Base-by-base conservation (phyloP, 371 early-diverging fungal genomes). In the Circinella minor region DNA sequence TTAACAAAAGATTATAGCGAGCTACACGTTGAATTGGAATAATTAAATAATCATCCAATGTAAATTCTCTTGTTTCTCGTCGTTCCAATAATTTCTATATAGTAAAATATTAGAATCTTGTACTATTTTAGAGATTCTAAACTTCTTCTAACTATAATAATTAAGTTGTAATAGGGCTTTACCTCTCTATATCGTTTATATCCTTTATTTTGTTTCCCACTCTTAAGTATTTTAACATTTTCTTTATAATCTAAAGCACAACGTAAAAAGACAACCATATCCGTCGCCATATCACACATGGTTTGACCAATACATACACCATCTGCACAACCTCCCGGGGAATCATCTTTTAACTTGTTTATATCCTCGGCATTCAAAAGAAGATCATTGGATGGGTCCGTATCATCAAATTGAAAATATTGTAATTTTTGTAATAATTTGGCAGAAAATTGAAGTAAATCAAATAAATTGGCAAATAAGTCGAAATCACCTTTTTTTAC, bases 11-110 rank as follows among this genome's bases (percentile, higher is more conserved):
- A 17, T 74, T 74, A 55, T 78, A 82, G 39, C 82, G 67, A 36
- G 78, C 72, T 6, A 80, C 69, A 17, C 82, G 78, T 59, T 82
- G 82, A 55, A 82, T 80, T 36, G 82, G 82, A 48, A 80, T 78
- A 51, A 82, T 82, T 20, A 82, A 39, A 54, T 75, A 82, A 67
- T 79, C 82, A 11, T 72, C 65, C 46, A 80, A 61, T 9, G 73
- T 72, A 54, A 82, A 80, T 14, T 74, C 74, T 18, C 78, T 68
- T 9, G 82, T 82, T 71, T 82, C 82, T 59, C 71, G 79, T 65
- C 71, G 70, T 43, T 62, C 71, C 49, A 47, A 38, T 18, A 72
- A 69, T 70, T 78, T 79, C 70, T 68, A 55, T 17, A 63, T n/a
- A 37, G 7, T 57, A 27, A 27, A 57, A 7, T 51, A n/a, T 9